Evolutionary conservation across 345 rosid genomes (phyloP), one percentile per base, ranked within the genome.

Genomic region (Cochlearia excelsa): DNA sequence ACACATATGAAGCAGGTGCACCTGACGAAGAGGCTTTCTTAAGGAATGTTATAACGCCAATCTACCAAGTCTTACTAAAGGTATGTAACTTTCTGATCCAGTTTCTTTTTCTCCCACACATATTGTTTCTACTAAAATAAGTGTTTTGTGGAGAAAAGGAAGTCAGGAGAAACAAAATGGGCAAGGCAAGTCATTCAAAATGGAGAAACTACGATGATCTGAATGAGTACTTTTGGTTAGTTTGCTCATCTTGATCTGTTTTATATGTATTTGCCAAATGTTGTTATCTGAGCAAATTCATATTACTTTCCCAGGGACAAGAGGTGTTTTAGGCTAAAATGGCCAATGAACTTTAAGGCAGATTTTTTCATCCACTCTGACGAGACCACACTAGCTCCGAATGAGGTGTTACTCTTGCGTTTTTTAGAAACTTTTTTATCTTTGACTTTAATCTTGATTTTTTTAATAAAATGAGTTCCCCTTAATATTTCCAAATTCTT

Each of bases 131-230:
- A 30, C 55, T 64, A 45, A 42, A 51, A 51, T 56, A 47, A 10
- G 7, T 68, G 66, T 45, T 72, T 63, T 69, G 53, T 70, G 57
- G 29, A 58, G 27, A 62, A 73, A 74, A 93, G 99, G 99, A 93
- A 82, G 90, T 75, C 55, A 77, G 54, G 75, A 85, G 84, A 81
- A 93, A 84, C 81, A 74, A 78, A 74, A 73, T 69, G 55, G 97
- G 99, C 70, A 87, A 73, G 72, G 92, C 88, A 53, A 90, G 99
- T 75, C 97, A 90, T 80, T 87, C 99, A 44, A 84, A 61, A 74
- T 90, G 97, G 99, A 90, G 99, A 77, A 93, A 93, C 63, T 93
- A 93, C 66, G 99, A 93, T 76, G 99, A 93, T 70, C 65, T 93
- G 52, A 93, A 93, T 69, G 99, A 93, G 79, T 93, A 87, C 78